A percentile compares a stretch with the other conserved stretches of the same genome.
These are phyloP conservation scores for Sporothrix variecibatus DNA, from an alignment of 2,329 filamentous ascomycete genomes.

Conservation along the genomic window DNA sequence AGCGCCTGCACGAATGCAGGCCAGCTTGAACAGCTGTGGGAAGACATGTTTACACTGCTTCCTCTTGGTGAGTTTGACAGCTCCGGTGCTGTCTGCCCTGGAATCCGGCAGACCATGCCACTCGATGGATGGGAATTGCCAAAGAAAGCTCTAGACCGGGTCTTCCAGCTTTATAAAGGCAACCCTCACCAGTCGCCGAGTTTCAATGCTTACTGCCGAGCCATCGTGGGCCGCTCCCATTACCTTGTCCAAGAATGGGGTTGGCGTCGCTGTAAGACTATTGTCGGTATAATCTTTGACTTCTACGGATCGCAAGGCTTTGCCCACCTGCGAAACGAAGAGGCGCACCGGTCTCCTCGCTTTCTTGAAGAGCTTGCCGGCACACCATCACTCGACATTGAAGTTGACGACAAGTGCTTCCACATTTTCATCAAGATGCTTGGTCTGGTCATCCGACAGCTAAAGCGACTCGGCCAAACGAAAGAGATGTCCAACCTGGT, in stretches of 20 bases:
- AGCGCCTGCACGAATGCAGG: constrained; percentile 46
- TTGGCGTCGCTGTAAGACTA: constrained; percentile 59
- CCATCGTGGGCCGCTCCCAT: constrained; percentile 61
- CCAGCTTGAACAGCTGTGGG: constrained; percentile 59
- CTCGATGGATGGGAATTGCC: constrained; percentile 64
- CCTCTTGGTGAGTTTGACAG: constrained; percentile 63
- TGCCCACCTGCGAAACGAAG: constrained; percentile 65
- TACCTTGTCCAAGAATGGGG: constrained; percentile 66
- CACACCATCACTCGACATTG: constrained; percentile 51
- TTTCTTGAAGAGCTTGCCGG: constrained; percentile 60
- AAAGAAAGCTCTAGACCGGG: constrained; percentile 56
- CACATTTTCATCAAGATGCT: constrained; percentile 68
- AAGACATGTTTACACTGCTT: constrained; percentile 59
- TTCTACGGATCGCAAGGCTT: constrained; percentile 66
- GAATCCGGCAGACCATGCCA: constrained; percentile 41
- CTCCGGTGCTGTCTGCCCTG: constrained; percentile 50
- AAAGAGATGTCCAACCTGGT: constrained; percentile 65
- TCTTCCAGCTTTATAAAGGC: constrained; percentile 61
- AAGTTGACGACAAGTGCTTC: constrained; percentile 62
- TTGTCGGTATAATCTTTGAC: constrained; percentile 65
- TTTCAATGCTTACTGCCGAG: constrained; percentile 67
- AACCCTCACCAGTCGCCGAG: constrained; percentile 58
- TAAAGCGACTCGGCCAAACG: constrained; percentile 48
- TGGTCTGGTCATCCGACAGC: constrained; percentile 56
- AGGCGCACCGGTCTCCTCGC: constrained; percentile 59